A percentile compares a stretch with the other conserved stretches of the same genome.
Evolutionary conservation across 1,284 basidiomycete species (phyloP).

Genomic region (Omphalotus olearius): DNA sequence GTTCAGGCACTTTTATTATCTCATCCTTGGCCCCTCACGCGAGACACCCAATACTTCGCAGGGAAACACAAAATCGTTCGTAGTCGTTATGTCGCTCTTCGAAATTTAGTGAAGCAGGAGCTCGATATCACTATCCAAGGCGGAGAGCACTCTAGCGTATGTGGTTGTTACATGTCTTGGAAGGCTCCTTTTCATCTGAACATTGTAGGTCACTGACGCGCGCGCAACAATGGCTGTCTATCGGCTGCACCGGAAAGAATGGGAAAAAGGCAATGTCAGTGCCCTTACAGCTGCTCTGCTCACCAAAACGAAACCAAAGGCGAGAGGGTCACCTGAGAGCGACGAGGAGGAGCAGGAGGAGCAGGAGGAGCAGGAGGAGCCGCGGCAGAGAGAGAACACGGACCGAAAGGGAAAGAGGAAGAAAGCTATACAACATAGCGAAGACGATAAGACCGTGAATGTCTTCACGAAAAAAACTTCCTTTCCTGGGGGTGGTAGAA

Average conservation of each 20-base stretch:
- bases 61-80: constrained; percentile 54
- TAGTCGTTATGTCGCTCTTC: constrained; percentile 71
- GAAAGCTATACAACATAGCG: constrained; percentile 13
- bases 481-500: constrained; percentile 54
- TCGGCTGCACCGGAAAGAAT: constrained; percentile 80
- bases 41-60: constrained; percentile 80
- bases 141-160: constrained; percentile 85
- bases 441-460: constrained; percentile 16
- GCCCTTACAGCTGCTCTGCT: constrained; percentile 24
- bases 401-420: constrained; percentile 1
- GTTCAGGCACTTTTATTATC: constrained; percentile 82
- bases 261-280: constrained; percentile 59
- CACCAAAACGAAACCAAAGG: not conserved
- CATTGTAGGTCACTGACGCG: constrained; percentile 80
- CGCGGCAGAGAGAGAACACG: constrained; percentile 5
- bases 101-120: constrained; percentile 80
- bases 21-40: constrained; percentile 74
- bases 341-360: constrained; percentile 18
- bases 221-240: constrained; percentile 96
- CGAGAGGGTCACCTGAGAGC: not conserved
- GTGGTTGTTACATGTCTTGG: constrained; percentile 17
- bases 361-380: not conserved
- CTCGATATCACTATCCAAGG: constrained; percentile 83
- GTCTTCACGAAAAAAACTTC: constrained; percentile 14
- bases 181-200: constrained; percentile 1